Evolutionary conservation across 176 grass and related monocot genomes (phyloP).

Genomic region (Poa pratensis): DNA sequence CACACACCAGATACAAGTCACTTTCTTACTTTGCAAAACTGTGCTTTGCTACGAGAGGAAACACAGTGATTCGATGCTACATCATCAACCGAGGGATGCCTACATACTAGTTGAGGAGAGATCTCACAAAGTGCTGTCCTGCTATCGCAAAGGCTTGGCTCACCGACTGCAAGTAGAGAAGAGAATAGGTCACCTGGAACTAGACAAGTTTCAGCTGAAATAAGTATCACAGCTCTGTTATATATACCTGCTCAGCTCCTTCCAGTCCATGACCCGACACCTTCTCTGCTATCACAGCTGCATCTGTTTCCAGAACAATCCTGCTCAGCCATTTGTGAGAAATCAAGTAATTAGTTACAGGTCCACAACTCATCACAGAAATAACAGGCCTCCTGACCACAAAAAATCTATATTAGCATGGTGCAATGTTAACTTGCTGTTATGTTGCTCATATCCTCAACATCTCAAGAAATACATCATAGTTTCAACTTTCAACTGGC

Average conservation of each 20-base stretch:
- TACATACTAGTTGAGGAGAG: constrained; percentile 65
- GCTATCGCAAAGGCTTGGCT: constrained; percentile 65
- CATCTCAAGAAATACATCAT: neutral
- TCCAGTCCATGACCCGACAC: constrained; percentile 57
- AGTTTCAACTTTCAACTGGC: neutral
- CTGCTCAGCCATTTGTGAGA: constrained; percentile 37
- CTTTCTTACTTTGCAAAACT: constrained; percentile 9
- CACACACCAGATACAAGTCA: neutral
- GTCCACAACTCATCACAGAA: neutral
- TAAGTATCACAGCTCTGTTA: neutral
- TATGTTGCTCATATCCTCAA: neutral
- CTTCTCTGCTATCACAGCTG: constrained; percentile 60
- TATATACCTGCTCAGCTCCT: constrained; percentile 64
- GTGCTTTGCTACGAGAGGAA: constrained; percentile 12
- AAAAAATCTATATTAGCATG: neutral
- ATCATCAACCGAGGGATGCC: constrained; percentile 12
- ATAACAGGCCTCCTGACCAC: neutral
- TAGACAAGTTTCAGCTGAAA: neutral
- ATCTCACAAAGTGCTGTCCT: constrained; percentile 72
- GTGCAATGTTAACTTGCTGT: neutral
- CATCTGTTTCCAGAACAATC: constrained; percentile 80
- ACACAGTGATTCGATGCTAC: neutral
- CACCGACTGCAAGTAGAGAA: constrained; percentile 54
- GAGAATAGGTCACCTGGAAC: constrained; percentile 26
- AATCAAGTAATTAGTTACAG: neutral